Evolutionary conservation across 345 rosid species (phyloP).

Genomic region (Acer saccharum): DNA sequence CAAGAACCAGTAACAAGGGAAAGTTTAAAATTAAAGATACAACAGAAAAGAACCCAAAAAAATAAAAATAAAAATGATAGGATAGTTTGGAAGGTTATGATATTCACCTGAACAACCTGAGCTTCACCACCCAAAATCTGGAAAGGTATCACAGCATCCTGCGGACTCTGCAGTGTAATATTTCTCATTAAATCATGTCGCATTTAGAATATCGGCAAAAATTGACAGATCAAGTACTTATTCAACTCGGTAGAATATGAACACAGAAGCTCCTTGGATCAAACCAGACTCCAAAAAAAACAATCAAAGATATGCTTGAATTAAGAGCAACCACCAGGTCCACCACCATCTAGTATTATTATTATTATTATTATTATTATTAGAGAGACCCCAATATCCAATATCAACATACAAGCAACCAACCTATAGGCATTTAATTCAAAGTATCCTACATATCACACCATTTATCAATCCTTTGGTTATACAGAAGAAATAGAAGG

Average conservation of each 20-base stretch:
- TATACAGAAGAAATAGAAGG: background rate
- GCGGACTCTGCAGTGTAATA: slow-evolving; percentile 64
- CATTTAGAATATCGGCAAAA: background rate
- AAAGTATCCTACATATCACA: background rate
- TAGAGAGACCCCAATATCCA: background rate
- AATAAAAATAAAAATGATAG: background rate
- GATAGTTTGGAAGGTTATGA: background rate
- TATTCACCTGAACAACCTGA: slow-evolving; percentile 86
- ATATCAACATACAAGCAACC: background rate
- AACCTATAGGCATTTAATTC: background rate
- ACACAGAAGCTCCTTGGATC: slow-evolving; percentile 6
- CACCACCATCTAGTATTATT: background rate
- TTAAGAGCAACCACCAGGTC: background rate
- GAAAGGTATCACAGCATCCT: slow-evolving; percentile 81
- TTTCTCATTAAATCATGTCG: slow-evolving; percentile 14
- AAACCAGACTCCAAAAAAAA: slow-evolving; percentile 8
- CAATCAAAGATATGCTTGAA: background rate
- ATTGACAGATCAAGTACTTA: background rate
- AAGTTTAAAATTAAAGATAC: background rate
- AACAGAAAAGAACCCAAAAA: background rate
- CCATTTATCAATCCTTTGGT: background rate
- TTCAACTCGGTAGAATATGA: background rate
- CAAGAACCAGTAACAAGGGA: slow-evolving; percentile 22
- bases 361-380: background rate
- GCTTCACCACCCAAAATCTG: slow-evolving; percentile 99